Percentiles rank a stretch among this genome's conserved stretches.
These are phyloP conservation scores for Cryptococcus wingfieldii DNA, from an alignment of 1,284 basidiomycete genomes.

Conservation along the genomic window DNA sequence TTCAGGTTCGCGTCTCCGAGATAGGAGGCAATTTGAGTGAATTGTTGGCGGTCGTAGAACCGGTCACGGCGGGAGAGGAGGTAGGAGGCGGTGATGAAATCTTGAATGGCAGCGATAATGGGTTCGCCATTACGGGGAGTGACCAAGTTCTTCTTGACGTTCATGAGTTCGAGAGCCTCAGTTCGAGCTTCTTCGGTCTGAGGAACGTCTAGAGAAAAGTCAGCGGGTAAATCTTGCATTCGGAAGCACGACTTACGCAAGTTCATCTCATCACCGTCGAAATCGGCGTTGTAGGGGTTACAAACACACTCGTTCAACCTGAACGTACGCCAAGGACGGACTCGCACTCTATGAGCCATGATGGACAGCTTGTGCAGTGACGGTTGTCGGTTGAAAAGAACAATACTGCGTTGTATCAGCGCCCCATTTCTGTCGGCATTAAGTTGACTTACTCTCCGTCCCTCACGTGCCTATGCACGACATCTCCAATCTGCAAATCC, in stretches of 20 bases:
- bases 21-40: conserved; percentile 95
- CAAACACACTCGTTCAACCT: conserved; percentile 99
- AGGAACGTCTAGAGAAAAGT: conserved; percentile 73
- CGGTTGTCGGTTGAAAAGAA: conserved; percentile 98
- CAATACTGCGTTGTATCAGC: conserved; percentile 57
- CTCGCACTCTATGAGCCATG: conserved; percentile 90
- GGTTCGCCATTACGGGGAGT: conserved; percentile 96
- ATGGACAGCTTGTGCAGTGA: conserved; percentile 98
- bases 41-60: conserved; percentile 91
- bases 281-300: conserved; percentile 98
- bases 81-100: conserved; percentile 97
- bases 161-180: conserved; percentile 97
- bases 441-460: conserved; percentile 70
- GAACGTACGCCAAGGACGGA: conserved; percentile 96
- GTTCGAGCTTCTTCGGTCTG: conserved; percentile 98
- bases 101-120: conserved; percentile 97
- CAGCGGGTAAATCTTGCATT: background rate
- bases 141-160: conserved; percentile 93
- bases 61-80: conserved; percentile 88
- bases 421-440: background rate
- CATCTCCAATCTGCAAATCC: conserved; percentile 44
- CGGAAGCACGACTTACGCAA: conserved; percentile 61
- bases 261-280: conserved; percentile 99
- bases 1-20: conserved; percentile 85
- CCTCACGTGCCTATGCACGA: conserved; percentile 64